A percentile compares a stretch with the other conserved stretches of the same genome.
Conservation (phyloP, 1,284 basidiomycete genomes). For the Apiotrichum mycotoxinovorans region DNA sequence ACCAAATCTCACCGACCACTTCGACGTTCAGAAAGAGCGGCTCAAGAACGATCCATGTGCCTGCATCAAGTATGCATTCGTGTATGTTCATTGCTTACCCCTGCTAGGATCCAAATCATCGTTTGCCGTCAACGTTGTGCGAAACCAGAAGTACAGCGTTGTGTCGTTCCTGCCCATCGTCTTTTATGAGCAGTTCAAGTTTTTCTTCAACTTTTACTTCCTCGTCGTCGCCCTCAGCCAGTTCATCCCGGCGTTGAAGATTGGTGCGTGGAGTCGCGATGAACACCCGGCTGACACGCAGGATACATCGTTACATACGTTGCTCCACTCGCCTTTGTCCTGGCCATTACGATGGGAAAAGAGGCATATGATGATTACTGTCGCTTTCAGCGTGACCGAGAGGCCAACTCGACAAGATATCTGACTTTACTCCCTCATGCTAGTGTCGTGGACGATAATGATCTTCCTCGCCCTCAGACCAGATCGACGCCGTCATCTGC, state of each 20-base stretch:
- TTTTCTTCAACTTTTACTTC: conserved; percentile 99
- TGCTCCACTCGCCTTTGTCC: conserved; percentile 90
- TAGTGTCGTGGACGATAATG: conserved; percentile 7
- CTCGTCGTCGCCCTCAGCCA: conserved; percentile 93
- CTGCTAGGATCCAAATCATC: conserved; percentile 30
- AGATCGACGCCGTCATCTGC: conserved; percentile 81
- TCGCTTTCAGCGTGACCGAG: conserved; percentile 81
- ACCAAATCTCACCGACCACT: background rate
- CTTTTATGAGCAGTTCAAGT: conserved; percentile 99
- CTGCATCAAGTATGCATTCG: background rate
- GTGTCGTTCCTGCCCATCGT: conserved; percentile 93
- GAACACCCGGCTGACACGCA: conserved; percentile 37
- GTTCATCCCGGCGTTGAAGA: conserved; percentile 93
- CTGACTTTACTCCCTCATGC: conserved; percentile 64
- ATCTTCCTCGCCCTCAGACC: conserved; percentile 34
- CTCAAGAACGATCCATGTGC: background rate
- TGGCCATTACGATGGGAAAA: conserved; percentile 94
- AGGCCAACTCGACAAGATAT: conserved; percentile 92
- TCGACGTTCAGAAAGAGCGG: background rate
- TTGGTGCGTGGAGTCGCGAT: conserved; percentile 58
- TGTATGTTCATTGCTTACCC: background rate
- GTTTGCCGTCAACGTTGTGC: conserved; percentile 73
- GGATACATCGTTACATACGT: conserved; percentile 96
- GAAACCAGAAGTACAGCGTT: conserved; percentile 97
- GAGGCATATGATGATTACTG: conserved; percentile 98